These are phyloP conservation scores for Udeniomyces megalosporus DNA, from an alignment of 768 basidiomycete species.

Conservation along the genomic window DNA sequence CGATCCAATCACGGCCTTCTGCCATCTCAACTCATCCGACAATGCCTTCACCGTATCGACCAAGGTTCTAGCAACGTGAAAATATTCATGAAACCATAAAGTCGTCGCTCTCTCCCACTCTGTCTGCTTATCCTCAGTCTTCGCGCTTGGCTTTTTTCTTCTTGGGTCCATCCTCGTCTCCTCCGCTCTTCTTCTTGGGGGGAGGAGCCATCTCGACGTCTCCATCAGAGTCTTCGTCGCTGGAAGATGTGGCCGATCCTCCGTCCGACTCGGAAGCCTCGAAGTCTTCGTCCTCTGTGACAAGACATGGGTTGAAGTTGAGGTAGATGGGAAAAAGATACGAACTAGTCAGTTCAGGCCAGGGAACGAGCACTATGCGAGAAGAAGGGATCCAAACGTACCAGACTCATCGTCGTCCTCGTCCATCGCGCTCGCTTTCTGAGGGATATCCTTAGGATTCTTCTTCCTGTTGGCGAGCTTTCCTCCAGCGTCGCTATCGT, in stretches of 20 bases:
- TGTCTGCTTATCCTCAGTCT: neutral
- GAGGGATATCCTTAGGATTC: neutral
- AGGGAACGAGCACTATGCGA: neutral
- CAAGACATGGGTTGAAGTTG: too few species aligned
- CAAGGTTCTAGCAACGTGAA: too few species aligned
- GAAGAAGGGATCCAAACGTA: slow-evolving; percentile 16
- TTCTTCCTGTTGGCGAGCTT: slow-evolving; percentile 1
- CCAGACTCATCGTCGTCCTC: slow-evolving; percentile 24
- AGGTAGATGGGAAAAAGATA: slow-evolving; percentile 13
- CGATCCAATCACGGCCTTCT: too few species aligned
- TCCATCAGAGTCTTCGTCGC: slow-evolving; percentile 45
- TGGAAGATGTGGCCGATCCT: slow-evolving; percentile 67
- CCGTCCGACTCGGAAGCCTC: slow-evolving; percentile 63
- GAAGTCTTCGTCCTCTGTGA: slow-evolving; percentile 70
- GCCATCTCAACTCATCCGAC: too few species aligned
- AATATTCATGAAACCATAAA: too few species aligned
- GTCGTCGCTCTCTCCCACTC: too few species aligned
- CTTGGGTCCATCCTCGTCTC: slow-evolving; percentile 21
- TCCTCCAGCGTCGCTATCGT: slow-evolving; percentile 31
- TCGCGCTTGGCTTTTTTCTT: slow-evolving; percentile 28
- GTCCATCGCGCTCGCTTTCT: slow-evolving; percentile 15
- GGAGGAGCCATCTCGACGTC: slow-evolving; percentile 38
- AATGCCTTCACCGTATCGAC: too few species aligned
- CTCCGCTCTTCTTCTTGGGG: slow-evolving; percentile 32
- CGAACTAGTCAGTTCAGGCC: neutral